These are phyloP conservation scores for Byssoonygena ceratinophila DNA, from an alignment of 2,329 filamentous ascomycete genomes.

Conservation along the genomic window DNA sequence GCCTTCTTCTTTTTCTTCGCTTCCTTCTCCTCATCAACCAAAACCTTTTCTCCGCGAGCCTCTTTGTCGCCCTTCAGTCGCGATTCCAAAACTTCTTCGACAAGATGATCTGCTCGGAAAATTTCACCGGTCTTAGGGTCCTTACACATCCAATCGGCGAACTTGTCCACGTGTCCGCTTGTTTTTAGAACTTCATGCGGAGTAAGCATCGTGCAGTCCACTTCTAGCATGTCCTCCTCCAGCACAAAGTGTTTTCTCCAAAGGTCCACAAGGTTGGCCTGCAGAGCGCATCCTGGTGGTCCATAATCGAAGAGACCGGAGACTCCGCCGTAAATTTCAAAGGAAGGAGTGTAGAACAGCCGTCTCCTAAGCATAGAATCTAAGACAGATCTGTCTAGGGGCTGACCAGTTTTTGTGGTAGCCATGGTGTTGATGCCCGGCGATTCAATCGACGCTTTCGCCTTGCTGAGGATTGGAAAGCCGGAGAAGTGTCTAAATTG, in stretches of 20 bases:
- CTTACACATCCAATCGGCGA: constrained; percentile 98
- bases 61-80: constrained; percentile 85
- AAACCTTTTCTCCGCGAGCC: constrained; percentile 66
- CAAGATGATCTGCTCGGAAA: constrained; percentile 87
- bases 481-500: constrained; percentile 34
- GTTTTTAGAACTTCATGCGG: constrained; percentile 92
- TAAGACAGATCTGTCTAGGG: constrained; percentile 70
- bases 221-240: constrained; percentile 89
- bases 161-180: constrained; percentile 92
- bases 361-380: constrained; percentile 79
- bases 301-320: constrained; percentile 89
- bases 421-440: constrained; percentile 38
- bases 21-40: constrained; percentile 61
- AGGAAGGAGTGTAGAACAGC: constrained; percentile 89
- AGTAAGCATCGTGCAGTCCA: constrained; percentile 89
- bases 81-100: constrained; percentile 83
- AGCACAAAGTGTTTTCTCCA: constrained; percentile 93
- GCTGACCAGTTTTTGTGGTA: constrained; percentile 79
- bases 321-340: constrained; percentile 80
- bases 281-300: constrained; percentile 73
- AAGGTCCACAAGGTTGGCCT: constrained; percentile 75
- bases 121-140: constrained; percentile 97
- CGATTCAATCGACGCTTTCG: constrained; percentile 24
- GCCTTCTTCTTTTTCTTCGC: constrained; percentile 69
- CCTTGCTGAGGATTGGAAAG: constrained; percentile 27